Percentiles rank a stretch among this genome's conserved stretches.
Conservation (phyloP, 139 green algal genomes). For the Tetradesmus lagerheimii region DNA sequence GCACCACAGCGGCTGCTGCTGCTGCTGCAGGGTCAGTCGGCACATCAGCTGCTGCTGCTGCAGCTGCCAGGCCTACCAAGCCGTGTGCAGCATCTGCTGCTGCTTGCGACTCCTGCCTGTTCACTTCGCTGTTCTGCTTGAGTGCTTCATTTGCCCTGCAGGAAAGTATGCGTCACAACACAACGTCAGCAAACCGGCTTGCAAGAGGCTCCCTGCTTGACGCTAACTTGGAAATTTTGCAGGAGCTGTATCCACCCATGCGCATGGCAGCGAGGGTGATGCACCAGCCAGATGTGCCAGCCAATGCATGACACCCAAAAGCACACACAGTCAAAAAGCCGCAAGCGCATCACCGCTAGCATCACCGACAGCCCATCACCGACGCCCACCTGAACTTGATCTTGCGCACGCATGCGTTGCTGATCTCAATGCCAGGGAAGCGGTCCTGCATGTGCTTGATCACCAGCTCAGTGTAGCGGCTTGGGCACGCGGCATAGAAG, state of each 20-base stretch:
- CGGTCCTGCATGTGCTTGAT: constrained; percentile 37
- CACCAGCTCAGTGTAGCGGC: constrained; percentile 50
- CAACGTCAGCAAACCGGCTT: neutral
- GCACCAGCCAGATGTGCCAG: too few relatives aligned
- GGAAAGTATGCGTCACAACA: neutral
- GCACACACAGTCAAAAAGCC: too few relatives aligned
- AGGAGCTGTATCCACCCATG: too few relatives aligned
- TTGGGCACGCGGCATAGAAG: constrained; percentile 27
- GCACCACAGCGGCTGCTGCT: neutral
- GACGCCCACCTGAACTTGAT: constrained; percentile 47
- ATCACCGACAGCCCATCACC: neutral
- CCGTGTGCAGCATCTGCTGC: constrained; percentile 27
- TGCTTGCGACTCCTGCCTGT: neutral
- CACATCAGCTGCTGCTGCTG: neutral
- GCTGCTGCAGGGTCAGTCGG: neutral
- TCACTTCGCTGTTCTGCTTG: neutral
- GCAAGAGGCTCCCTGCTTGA: neutral
- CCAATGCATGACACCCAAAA: neutral
- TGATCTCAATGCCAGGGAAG: constrained; percentile 44
- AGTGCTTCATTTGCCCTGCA: constrained; percentile 31
- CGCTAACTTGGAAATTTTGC: too few relatives aligned
- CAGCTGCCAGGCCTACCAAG: constrained; percentile 1
- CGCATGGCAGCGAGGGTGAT: too few relatives aligned
- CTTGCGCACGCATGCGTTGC: constrained; percentile 45
- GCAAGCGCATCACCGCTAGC: too few relatives aligned